Percentiles rank a stretch among this genome's conserved stretches.
These are phyloP conservation scores for Solanum ossicruentum DNA, from an alignment of 257 asterid species.

Conservation along the genomic window DNA sequence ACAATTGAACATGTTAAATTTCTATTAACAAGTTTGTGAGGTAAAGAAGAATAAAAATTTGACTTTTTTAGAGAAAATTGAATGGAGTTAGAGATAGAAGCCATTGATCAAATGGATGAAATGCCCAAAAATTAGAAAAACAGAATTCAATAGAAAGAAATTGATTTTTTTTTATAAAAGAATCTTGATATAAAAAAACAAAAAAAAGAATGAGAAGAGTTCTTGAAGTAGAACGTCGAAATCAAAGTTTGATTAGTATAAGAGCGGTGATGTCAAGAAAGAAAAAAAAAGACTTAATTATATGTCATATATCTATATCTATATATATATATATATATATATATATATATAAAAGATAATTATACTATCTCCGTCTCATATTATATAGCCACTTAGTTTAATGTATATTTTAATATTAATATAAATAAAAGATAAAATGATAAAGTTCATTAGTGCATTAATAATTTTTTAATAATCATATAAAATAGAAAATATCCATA, in stretches of 20 bases:
- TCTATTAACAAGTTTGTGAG: not conserved
- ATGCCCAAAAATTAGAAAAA: not conserved
- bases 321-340: too few species aligned
- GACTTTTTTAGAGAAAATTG: not conserved
- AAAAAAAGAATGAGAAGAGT: not conserved
- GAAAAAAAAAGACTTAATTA: not conserved
- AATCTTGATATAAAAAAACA: not conserved
- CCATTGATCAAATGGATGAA: not conserved
- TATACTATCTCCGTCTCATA: too few species aligned
- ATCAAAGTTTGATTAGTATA: not conserved
- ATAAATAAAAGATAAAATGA: too few species aligned
- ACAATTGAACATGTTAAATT: not conserved
- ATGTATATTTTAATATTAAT: too few species aligned
- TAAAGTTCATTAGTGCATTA: too few species aligned
- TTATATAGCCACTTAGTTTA: too few species aligned
- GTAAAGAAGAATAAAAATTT: not conserved
- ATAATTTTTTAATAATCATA: too few species aligned
- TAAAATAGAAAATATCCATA: too few species aligned
- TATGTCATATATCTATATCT: too few species aligned
- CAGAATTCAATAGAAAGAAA: not conserved
- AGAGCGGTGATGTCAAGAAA: slow-evolving; percentile 16
- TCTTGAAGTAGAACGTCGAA: not conserved
- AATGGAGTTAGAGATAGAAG: not conserved
- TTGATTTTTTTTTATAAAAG: not conserved
- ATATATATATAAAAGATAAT: too few species aligned